Evolutionary conservation across 2,329 filamentous ascomycete species (phyloP).

Genomic region (Botrytis elliptica): DNA sequence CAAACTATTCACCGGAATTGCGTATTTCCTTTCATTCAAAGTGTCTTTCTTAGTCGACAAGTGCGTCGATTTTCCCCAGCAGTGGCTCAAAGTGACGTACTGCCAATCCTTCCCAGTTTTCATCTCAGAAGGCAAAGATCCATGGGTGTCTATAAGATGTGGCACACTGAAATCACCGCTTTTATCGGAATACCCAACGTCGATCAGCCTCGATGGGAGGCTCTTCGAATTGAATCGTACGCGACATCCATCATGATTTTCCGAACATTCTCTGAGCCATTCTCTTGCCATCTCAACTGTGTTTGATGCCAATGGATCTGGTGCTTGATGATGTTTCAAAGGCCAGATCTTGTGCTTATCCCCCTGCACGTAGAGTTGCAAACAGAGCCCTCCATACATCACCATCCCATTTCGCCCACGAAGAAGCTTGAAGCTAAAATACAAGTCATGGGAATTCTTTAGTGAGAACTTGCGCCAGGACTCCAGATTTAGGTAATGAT

Average conservation of each 20-base stretch:
- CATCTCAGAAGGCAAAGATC: background rate
- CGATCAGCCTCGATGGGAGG: background rate
- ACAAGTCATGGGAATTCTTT: background rate
- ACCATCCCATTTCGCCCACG: background rate
- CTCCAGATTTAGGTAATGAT: background rate
- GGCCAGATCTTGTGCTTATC: background rate
- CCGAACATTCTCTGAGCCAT: background rate
- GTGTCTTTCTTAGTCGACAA: background rate
- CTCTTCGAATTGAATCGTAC: background rate
- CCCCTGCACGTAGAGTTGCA: background rate
- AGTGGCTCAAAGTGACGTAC: background rate
- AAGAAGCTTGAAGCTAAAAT: constrained; percentile 1
- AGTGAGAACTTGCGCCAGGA: background rate
- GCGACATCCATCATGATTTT: background rate
- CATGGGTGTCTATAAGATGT: background rate
- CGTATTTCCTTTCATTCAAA: background rate
- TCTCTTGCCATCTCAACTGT: no score
- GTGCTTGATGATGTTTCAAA: background rate
- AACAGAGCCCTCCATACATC: background rate
- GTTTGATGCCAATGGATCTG: background rate
- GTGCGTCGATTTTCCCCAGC: background rate
- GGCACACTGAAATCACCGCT: background rate
- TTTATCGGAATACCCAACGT: background rate
- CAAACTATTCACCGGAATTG: background rate
- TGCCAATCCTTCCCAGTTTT: background rate